Evolutionary conservation across 2,329 filamentous ascomycete genomes (phyloP), one percentile per base, ranked within the genome.

Genomic region (Sclerotinia spermophila): DNA sequence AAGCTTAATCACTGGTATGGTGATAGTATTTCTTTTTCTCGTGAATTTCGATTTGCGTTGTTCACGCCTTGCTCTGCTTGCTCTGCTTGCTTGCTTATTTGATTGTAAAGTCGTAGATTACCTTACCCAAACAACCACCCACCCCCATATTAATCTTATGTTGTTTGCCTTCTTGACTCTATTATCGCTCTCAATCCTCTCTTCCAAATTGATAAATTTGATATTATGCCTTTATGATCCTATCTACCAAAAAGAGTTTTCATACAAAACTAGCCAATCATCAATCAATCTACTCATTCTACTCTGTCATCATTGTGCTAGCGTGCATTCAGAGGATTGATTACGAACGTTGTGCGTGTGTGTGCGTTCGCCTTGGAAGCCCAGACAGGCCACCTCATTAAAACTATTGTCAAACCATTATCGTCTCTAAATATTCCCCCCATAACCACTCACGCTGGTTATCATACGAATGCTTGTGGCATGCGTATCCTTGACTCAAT

Each of bases 361-460:
- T 45, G 60, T 62, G 27, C 27, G 30, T 48, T 21, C 27, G 60
- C 42, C 24, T 53, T 45, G n/a, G 33, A 65, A 38, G 62, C n/a
- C 45, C 33, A 5, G 17, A 40, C 45, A 53, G 44, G 33, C n/a
- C 62, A 65, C 33, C 33, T 68, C 66, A 68, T 40, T 30, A 60
- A 21, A 42, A 27, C 5, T 27, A 27, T 61, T 40, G 55, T 68
- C 66, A 68, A 68, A 68, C 66, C 33, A 13, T 35, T 38, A 38
- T 48, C 30, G 66, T 68, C 66, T 68, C 66, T 11, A 68, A 51
- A 21, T 40, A 40, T 35, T 51, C 30, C 55, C 30, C 55, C n/a
- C 53, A 59, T 13, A 42, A 30, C 24, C 33, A 44, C 40, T 38
- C 21, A 44, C 27, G n/a, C 38, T 38, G 55, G 3, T 6, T 15